Base-by-base conservation (phyloP, 371 early-diverging fungal genomes). In the Mortierella sp. region DNA sequence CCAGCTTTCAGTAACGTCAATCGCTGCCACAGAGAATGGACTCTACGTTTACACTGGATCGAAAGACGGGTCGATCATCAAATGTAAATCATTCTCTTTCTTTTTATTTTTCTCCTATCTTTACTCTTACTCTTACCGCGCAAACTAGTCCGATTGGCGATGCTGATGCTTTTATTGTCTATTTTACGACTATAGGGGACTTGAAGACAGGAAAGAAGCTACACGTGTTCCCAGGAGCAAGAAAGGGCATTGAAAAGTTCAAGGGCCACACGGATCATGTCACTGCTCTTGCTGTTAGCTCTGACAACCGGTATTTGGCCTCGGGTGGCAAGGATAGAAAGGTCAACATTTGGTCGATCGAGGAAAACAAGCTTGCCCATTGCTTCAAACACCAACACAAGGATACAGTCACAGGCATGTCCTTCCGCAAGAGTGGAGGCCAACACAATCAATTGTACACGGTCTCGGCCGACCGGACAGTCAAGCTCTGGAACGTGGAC, bases 401-500 rank as follows among this genome's bases (percentile, higher is more conserved):
- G 68, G 98, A 98, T 84, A 86, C 93, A 28, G 87, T 99, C 60
- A 87, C 96, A 28, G 92, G 94, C n/a, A 85, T 97, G 60, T 90
- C 90, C 14, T 98, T 99, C 85, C 91, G 95, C 30, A 88, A 85
- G 77, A 37, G 5, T 37, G 37, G 37, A 37, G 93, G 94, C 56
- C 71, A 83, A 28, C 74, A 80, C 64, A 93, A 96, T 81, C 93
- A 96, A 65, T 86, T 99, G 55, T 99, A 97, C 82, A 94, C 97
- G 59, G 90, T 92, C 70, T 95, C 97, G 4, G 84, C 85, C 53
- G 99, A 99, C 80, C 93, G 99, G 62, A 94, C 96, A 26, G 89
- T 99, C 81, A 99, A 99, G 81, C 62, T 98, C 46, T 99, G 98
- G 97, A 96, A 98, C 81, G 86, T 94, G 4, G 96, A 95, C 74